Conservation (phyloP, 208 protist species). For the Strigomonas galati region DNA sequence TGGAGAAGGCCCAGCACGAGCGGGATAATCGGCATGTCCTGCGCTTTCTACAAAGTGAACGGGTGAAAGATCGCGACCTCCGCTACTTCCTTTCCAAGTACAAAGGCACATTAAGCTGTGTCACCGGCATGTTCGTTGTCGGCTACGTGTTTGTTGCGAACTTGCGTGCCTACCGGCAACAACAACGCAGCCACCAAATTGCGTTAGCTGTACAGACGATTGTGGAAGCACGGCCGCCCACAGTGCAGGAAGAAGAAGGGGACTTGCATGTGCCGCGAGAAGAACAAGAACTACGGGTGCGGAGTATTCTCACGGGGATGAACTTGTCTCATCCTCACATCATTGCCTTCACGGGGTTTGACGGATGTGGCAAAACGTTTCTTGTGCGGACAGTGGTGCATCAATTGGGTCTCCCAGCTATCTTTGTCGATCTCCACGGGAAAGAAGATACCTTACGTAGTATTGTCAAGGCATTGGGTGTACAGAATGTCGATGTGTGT, state of each 20-base stretch:
- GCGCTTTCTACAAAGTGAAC: conserved; percentile 39
- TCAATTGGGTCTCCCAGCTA: conserved; percentile 47
- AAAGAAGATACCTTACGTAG: conserved; percentile 63
- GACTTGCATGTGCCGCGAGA: conserved; percentile 14
- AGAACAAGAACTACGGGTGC: conserved; percentile 30
- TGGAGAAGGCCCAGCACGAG: conserved; percentile 68
- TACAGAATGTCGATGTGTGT: conserved; percentile 80
- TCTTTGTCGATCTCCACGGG: conserved; percentile 68
- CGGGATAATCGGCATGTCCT: conserved; percentile 47
- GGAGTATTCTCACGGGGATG: conserved; percentile 28
- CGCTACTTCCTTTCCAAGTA: conserved; percentile 64
- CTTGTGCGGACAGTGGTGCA: conserved; percentile 45
- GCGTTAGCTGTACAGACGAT: conserved; percentile 33
- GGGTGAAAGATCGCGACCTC: conserved; percentile 51
- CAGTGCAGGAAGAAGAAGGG: neutral
- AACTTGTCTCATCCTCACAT: conserved; percentile 35
- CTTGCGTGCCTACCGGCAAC: conserved; percentile 38
- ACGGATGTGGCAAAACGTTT: conserved; percentile 54
- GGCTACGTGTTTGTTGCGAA: conserved; percentile 59
- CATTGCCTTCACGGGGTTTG: conserved; percentile 54
- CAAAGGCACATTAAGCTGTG: conserved; percentile 62
- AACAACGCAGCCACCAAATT: conserved; percentile 50
- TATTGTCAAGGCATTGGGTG: conserved; percentile 57
- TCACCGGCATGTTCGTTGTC: conserved; percentile 44
- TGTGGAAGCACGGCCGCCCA: neutral